phyloP scores from a whole-genome alignment of 2,329 filamentous ascomycete species.

The Diplodia mutila region DNA sequence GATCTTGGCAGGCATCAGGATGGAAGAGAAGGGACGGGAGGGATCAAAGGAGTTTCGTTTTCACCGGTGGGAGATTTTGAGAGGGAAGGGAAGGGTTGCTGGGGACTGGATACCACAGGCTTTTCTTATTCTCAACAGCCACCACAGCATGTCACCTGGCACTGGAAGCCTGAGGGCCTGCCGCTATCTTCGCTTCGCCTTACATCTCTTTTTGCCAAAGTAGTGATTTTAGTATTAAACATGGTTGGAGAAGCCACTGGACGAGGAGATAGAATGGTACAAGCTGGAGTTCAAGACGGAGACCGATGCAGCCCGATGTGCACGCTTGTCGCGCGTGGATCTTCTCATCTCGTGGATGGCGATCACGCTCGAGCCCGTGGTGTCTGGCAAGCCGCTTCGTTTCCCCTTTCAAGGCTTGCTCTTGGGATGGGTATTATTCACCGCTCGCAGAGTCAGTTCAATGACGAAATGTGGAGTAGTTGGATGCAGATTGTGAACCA shows the following conservation, averaged over 20 bases:
- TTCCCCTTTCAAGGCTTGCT: neutral
- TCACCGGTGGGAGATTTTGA: slow-evolving; percentile 5
- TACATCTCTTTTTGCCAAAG: slow-evolving; percentile 17
- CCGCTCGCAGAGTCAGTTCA: neutral
- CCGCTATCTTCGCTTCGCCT: slow-evolving; percentile 14
- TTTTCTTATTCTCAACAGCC: slow-evolving; percentile 8
- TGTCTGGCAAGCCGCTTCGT: neutral
- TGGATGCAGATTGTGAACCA: no score
- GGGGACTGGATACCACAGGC: slow-evolving; percentile 19
- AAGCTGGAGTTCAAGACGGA: slow-evolving; percentile 17
- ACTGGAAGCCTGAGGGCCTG: slow-evolving; percentile 7
- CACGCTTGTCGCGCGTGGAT: neutral
- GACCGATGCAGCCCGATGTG: neutral
- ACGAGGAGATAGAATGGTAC: slow-evolving; percentile 18
- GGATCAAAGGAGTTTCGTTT: slow-evolving; percentile 17
- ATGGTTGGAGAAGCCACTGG: neutral
- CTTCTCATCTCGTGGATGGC: neutral
- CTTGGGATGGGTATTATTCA: neutral
- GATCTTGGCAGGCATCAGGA: slow-evolving; percentile 8
- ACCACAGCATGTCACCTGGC: slow-evolving; percentile 8
- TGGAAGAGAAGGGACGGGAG: slow-evolving; percentile 1
- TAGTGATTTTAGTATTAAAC: slow-evolving; percentile 23
- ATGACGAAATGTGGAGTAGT: neutral
- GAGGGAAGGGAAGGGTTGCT: slow-evolving; percentile 16
- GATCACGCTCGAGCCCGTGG: neutral